These are phyloP conservation scores for Paramarasmius palmivorus DNA, from an alignment of 1,284 basidiomycete species.

Conservation along the genomic window DNA sequence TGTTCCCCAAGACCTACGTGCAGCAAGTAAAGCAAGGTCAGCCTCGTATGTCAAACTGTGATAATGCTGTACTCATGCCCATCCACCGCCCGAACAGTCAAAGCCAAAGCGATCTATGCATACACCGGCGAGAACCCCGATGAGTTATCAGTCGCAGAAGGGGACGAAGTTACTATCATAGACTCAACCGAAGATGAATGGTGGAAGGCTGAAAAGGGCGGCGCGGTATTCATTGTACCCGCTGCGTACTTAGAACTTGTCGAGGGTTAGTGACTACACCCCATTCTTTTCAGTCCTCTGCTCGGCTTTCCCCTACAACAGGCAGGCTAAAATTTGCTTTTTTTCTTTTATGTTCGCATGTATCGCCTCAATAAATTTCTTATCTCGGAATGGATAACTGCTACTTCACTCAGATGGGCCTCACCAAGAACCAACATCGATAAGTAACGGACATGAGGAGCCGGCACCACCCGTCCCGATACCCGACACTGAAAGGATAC, in stretches of 20 bases:
- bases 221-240: constrained; percentile 85
- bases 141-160: constrained; percentile 82
- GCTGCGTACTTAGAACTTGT: constrained; percentile 83
- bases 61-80: constrained; percentile 4
- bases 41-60: constrained; percentile 27
- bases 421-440: no score
- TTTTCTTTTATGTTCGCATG: constrained; percentile 35
- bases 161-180: constrained; percentile 74
- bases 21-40: constrained; percentile 68
- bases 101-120: constrained; percentile 78
- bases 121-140: constrained; percentile 74
- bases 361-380: constrained; percentile 20
- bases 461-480: no score
- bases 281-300: constrained; percentile 54
- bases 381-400: constrained; percentile 5
- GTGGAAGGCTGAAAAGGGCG: constrained; percentile 91
- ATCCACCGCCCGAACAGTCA: constrained; percentile 49
- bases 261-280: constrained; percentile 76
- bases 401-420: background rate
- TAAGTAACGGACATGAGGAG: no score
- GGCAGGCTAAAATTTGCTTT: constrained; percentile 73
- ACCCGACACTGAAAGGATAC: no score
- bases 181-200: constrained; percentile 84
- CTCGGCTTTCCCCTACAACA: constrained; percentile 54
- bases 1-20: constrained; percentile 92